Base-by-base conservation (phyloP, 1,284 basidiomycete genomes). In the Fomitopsis pinicola region DNA sequence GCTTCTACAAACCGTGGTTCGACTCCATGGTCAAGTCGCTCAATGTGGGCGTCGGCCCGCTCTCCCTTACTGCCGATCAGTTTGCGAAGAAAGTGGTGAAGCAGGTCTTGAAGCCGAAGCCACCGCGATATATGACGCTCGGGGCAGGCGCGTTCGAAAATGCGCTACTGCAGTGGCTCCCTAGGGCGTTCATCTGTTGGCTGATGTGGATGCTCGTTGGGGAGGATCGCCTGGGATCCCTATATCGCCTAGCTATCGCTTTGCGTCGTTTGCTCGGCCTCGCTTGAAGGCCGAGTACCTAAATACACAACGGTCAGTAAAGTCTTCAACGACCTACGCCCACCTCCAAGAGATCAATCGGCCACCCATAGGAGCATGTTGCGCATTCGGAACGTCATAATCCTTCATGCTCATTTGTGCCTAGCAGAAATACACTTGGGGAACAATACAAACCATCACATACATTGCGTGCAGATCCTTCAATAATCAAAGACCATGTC, bases 11-110 rank as follows among this genome's bases (percentile, higher is more conserved):
- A 8, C 69, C 71, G 1, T 89, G 78, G 69, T 67, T 83, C 2
- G 73, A 80, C 8, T 10, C 42, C 15, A 62, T 80, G 80, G 55
- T 87, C 88, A 36, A 73, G 50, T 80, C 87, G 26, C 79, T 88
- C 67, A 69, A 81, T 60, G 67, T 71, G 1, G 85, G 84, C 68
- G 85, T 42, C 35, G 36, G 38, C 2, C 36, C 26, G 6, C 68
- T 71, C 19, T 70, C 81, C n/a, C 83, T 88, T 80, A 76, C 81
- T 0, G 76, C 80, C 0, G 77, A 77, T 2, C 75, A 69, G 54
- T 88, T 88, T 67, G 82, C 88, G 3, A 64, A 63, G 38, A 59
- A 64, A 52, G 80, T 87, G 1, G 86, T 84, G 17, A 60, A 61
- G 10, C 77, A 77, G 36, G 77, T 76, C 4, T 68, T 87, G 28